Evolutionary conservation across 306 rosid genomes (phyloP).

Genomic region (Medicago lupulina): DNA sequence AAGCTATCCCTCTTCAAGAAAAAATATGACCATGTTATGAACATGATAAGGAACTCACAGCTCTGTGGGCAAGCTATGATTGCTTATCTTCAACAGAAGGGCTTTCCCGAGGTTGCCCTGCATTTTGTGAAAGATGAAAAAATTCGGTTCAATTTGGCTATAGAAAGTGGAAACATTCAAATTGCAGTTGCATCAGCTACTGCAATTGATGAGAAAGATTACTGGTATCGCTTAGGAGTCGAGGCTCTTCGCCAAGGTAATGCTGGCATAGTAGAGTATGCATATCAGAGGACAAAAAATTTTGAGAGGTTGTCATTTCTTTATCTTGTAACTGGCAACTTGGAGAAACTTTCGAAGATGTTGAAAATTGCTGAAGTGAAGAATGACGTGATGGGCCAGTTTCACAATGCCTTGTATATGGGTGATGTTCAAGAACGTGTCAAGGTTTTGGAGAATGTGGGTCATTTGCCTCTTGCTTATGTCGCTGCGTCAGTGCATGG

Average conservation of each 20-base stretch:
- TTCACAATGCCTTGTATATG: slow-evolving; percentile 88
- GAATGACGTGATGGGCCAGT: slow-evolving; percentile 97
- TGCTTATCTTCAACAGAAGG: slow-evolving; percentile 94
- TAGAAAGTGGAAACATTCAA: slow-evolving; percentile 96
- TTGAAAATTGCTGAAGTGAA: slow-evolving; percentile 94
- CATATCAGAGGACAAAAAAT: slow-evolving; percentile 92
- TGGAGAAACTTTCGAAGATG: slow-evolving; percentile 87
- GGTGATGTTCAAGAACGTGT: slow-evolving; percentile 85
- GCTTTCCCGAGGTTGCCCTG: slow-evolving; percentile 95
- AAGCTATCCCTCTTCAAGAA: slow-evolving; percentile 83
- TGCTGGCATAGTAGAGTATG: slow-evolving; percentile 89
- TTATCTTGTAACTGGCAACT: slow-evolving; percentile 87
- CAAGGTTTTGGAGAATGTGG: slow-evolving; percentile 86
- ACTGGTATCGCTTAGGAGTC: slow-evolving; percentile 94
- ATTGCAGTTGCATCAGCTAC: slow-evolving; percentile 95
- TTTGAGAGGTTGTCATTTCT: slow-evolving; percentile 93
- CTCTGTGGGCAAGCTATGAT: slow-evolving; percentile 97
- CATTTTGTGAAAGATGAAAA: slow-evolving; percentile 96
- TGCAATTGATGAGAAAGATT: slow-evolving; percentile 91
- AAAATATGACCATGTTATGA: slow-evolving; percentile 90
- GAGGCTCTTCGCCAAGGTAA: slow-evolving; percentile 99
- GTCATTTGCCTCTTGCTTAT: slow-evolving; percentile 92
- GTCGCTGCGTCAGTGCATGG: slow-evolving; percentile 84
- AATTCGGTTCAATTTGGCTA: slow-evolving; percentile 85
- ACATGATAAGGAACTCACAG: slow-evolving; percentile 91